Evolutionary conservation across 2,329 filamentous ascomycete species (phyloP).

Genomic region (Colletotrichum sp.): DNA sequence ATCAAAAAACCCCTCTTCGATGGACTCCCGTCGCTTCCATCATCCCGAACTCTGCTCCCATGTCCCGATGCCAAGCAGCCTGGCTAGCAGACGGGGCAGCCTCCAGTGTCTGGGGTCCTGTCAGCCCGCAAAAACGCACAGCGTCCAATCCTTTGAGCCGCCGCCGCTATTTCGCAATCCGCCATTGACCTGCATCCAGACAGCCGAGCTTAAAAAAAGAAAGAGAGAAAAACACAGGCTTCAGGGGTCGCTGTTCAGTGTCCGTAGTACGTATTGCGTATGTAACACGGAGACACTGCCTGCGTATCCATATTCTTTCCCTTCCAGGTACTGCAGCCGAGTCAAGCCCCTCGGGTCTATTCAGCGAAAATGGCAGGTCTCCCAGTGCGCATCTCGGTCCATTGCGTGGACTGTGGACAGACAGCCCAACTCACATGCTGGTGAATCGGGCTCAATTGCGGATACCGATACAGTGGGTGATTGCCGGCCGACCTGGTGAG

Average conservation of each 20-base stretch:
- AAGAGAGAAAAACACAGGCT: constrained; percentile 7
- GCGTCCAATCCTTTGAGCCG: constrained; percentile 16
- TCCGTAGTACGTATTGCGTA: not conserved
- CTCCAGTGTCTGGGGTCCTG: not conserved
- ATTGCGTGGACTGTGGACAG: not conserved
- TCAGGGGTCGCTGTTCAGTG: not conserved
- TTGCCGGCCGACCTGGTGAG: not conserved
- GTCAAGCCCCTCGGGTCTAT: constrained; percentile 10
- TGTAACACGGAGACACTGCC: not conserved
- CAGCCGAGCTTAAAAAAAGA: constrained; percentile 19
- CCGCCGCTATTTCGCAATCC: constrained; percentile 13
- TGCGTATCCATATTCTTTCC: not conserved
- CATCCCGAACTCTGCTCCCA: constrained; percentile 7
- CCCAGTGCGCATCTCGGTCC: not conserved
- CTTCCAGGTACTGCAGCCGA: constrained; percentile 5
- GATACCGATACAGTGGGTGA: not conserved
- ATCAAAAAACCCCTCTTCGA: not conserved
- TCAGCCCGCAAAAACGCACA: not conserved
- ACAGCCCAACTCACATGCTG: not conserved
- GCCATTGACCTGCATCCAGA: constrained; percentile 16
- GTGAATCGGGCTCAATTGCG: not conserved
- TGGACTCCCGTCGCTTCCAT: not conserved
- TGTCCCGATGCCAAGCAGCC: constrained; percentile 11
- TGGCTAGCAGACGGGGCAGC: not conserved
- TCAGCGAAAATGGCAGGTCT: not conserved